Percentiles rank a stretch among this genome's conserved stretches.
Evolutionary conservation across 345 rosid species (phyloP).

Genomic region (Rhodamnia rubescens): DNA sequence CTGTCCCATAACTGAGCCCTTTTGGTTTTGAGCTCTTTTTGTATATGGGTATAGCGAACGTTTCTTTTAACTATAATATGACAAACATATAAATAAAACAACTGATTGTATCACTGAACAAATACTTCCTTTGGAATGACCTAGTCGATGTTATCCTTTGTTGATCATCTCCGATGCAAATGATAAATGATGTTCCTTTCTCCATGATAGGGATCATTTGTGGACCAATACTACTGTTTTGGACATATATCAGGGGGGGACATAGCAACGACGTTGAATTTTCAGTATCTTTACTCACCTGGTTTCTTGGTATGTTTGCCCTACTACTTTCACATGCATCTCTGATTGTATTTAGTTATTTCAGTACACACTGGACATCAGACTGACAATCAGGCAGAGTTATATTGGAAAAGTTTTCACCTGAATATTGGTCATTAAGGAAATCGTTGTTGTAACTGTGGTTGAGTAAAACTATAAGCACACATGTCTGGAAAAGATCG

Average conservation of each 20-base stretch:
- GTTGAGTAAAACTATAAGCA: background rate
- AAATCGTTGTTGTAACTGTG: background rate
- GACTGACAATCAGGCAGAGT: background rate
- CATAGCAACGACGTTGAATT: slow-evolving; percentile 46
- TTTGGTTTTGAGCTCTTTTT: background rate
- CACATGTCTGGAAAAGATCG: background rate
- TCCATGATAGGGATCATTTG: slow-evolving; percentile 59
- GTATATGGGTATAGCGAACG: background rate
- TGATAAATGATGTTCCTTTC: slow-evolving; percentile 11
- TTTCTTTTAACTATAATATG: background rate
- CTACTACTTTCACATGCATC: background rate
- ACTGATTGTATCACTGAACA: background rate
- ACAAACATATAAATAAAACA: background rate
- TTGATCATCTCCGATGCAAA: background rate
- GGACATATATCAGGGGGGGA: slow-evolving; percentile 87
- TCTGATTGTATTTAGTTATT: background rate
- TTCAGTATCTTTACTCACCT: slow-evolving; percentile 55
- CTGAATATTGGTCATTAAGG: background rate
- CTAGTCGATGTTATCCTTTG: background rate
- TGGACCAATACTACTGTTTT: slow-evolving; percentile 71
- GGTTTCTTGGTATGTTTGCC: slow-evolving; percentile 68
- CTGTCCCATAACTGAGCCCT: background rate
- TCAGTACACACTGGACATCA: background rate
- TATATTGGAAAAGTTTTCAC: background rate
- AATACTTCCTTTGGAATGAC: background rate